Base-by-base conservation (phyloP, 495 filamentous ascomycete genomes). In the Aspergillus sparsus region DNA sequence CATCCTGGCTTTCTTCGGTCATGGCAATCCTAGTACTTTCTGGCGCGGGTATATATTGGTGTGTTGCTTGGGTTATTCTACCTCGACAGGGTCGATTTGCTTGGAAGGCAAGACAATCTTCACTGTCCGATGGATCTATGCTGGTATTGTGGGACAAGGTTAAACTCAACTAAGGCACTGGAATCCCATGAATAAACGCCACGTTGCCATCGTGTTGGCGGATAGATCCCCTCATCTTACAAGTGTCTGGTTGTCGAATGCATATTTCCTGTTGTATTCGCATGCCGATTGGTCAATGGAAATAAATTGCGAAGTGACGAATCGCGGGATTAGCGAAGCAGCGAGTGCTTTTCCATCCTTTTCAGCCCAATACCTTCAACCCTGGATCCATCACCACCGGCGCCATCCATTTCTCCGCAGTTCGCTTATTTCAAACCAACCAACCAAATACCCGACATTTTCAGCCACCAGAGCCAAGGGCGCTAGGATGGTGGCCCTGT, bases 1-100 rank as follows among this genome's bases (percentile, higher is more conserved):
- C 74, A 12, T 74, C 76, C 49, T 77, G 72, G 73, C 62, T 77
- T 7, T 66, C 65, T 31, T 57, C 74, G 21, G 59, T 77, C 8
- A 65, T 80, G 10, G 73, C 71, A 1, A 71, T 77, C 47, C 62
- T 52, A 5, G 62, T 77, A 6, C 53, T 78, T 33, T 32, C 68
- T 13, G 41, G 47, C 1, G 70, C 70, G 5, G 65, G 64, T 3
- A 45, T 68, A 5, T 79, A 77, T 60, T 77, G 76, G 76, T 53
- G 45, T 18, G 10, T 60, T 12, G 47, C 50, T 7, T 60, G 58
- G 58, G 44, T 54, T 5, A 18, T 60, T 5, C 12, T 60, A 1
- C 58, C 58, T 2, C 47, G 27, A 12, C 58, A 34, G 3, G 50
- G 51, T 1, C 10, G 12, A 18, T 60, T 60, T 39, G 41, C 54